These are phyloP conservation scores for Protomyces pachydermus DNA, from an alignment of 1,139 yeast genomes.

Conservation along the genomic window DNA sequence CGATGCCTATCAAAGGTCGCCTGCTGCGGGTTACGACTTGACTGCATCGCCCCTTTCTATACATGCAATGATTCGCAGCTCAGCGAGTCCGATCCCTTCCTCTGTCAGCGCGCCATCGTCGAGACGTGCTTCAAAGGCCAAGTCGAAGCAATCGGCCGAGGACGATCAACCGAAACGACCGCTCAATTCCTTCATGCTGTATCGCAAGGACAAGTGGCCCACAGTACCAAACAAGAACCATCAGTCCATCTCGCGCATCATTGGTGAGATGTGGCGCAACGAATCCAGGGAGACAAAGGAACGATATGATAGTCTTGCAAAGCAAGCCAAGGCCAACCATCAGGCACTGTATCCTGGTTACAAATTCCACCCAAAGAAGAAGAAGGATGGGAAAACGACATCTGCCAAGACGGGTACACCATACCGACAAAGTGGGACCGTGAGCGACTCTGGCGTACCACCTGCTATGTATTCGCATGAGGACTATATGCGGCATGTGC, in stretches of 20 bases:
- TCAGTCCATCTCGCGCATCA: slow-evolving; percentile 44
- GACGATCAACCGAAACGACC: slow-evolving; percentile 44
- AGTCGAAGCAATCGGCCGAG: not conserved
- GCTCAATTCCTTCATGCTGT: slow-evolving; percentile 50
- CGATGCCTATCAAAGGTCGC: not conserved
- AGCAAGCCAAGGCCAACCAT: slow-evolving; percentile 24
- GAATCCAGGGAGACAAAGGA: slow-evolving; percentile 29
- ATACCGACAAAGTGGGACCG: not conserved
- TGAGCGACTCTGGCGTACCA: not conserved
- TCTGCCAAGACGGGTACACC: not conserved
- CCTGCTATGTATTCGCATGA: not conserved
- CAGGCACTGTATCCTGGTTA: slow-evolving; percentile 28
- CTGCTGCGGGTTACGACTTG: not conserved
- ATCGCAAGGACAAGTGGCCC: slow-evolving; percentile 37
- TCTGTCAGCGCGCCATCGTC: not conserved
- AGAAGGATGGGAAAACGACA: slow-evolving; percentile 10
- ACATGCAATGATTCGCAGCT: not conserved
- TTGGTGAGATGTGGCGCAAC: slow-evolving; percentile 46
- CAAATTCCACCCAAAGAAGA: slow-evolving; percentile 29
- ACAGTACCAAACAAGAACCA: slow-evolving; percentile 41
- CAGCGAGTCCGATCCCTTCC: not conserved
- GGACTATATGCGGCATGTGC: not conserved
- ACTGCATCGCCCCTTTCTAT: not conserved
- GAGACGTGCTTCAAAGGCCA: not conserved
- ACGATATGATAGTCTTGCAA: slow-evolving; percentile 28